These are phyloP conservation scores for Fusarium nodosum DNA, from an alignment of 2,329 filamentous ascomycete species.

Conservation along the genomic window DNA sequence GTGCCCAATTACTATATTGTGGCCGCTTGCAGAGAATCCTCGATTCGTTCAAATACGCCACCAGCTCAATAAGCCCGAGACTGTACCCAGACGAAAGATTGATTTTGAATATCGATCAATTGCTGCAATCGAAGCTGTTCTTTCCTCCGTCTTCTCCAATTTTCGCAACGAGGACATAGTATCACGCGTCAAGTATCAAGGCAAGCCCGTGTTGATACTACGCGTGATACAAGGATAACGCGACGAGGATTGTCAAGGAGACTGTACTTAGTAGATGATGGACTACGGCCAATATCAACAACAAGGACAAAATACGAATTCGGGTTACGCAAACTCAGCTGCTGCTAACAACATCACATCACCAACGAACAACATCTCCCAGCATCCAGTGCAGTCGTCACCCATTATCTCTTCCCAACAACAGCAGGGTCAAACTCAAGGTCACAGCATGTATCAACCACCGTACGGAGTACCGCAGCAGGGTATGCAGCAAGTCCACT, in stretches of 20 bases:
- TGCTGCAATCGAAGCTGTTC: constrained; percentile 46
- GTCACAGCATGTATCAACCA: constrained; percentile 84
- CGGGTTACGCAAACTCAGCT: constrained; percentile 72
- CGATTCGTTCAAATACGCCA: constrained; percentile 45
- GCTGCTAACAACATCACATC: constrained; percentile 75
- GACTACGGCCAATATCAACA: constrained; percentile 78
- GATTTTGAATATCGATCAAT: constrained; percentile 52
- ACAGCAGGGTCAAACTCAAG: constrained; percentile 71
- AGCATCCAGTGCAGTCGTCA: constrained; percentile 78
- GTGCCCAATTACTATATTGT: constrained; percentile 69
- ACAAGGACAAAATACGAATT: constrained; percentile 74
- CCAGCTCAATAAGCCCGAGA: constrained; percentile 61
- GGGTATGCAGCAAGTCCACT: constrained; percentile 75
- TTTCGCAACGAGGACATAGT: constrained; percentile 17
- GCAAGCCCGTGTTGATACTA: constrained; percentile 26
- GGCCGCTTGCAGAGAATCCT: constrained; percentile 62
- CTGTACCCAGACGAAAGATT: constrained; percentile 56
- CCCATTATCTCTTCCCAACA: constrained; percentile 85
- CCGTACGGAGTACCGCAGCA: constrained; percentile 80
- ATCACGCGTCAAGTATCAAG: constrained; percentile 30
- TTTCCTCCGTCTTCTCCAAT: constrained; percentile 33
- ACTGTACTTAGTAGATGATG: constrained; percentile 68
- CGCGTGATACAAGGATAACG: constrained; percentile 42
- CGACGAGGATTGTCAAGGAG: constrained; percentile 44
- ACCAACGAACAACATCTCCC: constrained; percentile 77